Base-by-base conservation (phyloP, 257 asterid species). In the Galeopsis tetrahit region DNA sequence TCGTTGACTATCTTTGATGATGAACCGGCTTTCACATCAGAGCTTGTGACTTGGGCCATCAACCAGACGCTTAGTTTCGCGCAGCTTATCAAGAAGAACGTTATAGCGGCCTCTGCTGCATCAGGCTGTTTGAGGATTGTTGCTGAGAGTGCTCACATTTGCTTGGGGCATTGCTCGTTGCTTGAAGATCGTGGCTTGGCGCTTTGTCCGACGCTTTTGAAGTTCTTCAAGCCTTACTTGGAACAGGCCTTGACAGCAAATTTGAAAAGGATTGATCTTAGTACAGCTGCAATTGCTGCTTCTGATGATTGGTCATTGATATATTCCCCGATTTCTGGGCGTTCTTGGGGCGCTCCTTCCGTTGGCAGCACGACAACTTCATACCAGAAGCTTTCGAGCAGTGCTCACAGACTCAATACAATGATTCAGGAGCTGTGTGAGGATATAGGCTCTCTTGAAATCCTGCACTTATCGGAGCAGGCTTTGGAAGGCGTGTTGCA, bases 351-450 rank as follows among this genome's bases (percentile, higher is more conserved):
- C 28, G 60, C 84, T 56, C 53, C 82, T 34, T 72, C 89, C 3
- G 80, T 73, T 5, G 74, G 75, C 4, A 74, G 87, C 68, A 76
- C 70, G 3, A 63, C 70, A 5, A 28, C 78, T 7, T 86, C 88
- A 42, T 96, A 88, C 69, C 95, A 87, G 8, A 94, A 81, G 89
- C 96, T 94, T 35, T 88, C 96, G 1, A 84, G 79, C 80, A 91
- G 97, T 7, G 97, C 88, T 31, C 91, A 91, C 80, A 86, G 86
- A 57, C 87, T 91, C 81, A 88, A 88, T 71, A 78, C 95, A 5
- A 86, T 94, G 97, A 83, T 94, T 79, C 97, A 89, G 96, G 97
- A 91, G 77, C 89, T 89, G 46, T 93, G 97, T 42, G 97, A 91
- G 82, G 98, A 93, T 70, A 81, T 91, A 44, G 87, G 97, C 66